These are phyloP conservation scores for Chaetothyriales sp. DNA, from an alignment of 2,329 filamentous ascomycete species.

Conservation along the genomic window DNA sequence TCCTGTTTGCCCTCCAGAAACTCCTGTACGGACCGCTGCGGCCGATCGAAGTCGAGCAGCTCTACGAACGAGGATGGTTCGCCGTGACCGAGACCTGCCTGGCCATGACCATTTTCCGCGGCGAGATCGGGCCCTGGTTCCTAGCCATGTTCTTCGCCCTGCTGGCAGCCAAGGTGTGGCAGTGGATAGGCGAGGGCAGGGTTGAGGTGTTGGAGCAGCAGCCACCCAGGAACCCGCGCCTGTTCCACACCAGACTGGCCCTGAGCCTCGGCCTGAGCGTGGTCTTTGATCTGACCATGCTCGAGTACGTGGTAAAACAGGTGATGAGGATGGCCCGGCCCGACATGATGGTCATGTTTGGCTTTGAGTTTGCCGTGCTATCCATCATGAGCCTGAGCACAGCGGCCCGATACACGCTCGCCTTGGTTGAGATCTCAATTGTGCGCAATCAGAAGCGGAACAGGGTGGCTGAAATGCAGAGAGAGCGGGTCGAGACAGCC, in stretches of 20 bases:
- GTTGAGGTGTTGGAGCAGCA: slow-evolving; percentile 93
- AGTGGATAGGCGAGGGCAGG: slow-evolving; percentile 90
- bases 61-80: slow-evolving; percentile 97
- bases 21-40: slow-evolving; percentile 81
- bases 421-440: slow-evolving; percentile 61
- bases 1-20: slow-evolving; percentile 77
- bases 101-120: slow-evolving; percentile 95
- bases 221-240: slow-evolving; percentile 68
- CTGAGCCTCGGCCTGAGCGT: slow-evolving; percentile 66
- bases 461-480: slow-evolving; percentile 52
- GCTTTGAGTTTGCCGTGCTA: slow-evolving; percentile 90
- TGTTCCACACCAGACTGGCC: slow-evolving; percentile 74
- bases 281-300: slow-evolving; percentile 62
- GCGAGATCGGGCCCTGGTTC: slow-evolving; percentile 88
- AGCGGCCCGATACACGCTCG: slow-evolving; percentile 60
- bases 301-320: slow-evolving; percentile 64
- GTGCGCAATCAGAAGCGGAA: slow-evolving; percentile 57
- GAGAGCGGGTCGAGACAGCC: slow-evolving; percentile 32
- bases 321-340: slow-evolving; percentile 79
- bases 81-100: slow-evolving; percentile 92
- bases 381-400: slow-evolving; percentile 69
- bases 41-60: slow-evolving; percentile 86
- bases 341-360: slow-evolving; percentile 99
- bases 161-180: slow-evolving; percentile 91
- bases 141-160: slow-evolving; percentile 90